A percentile compares a stretch with the other conserved stretches of the same genome.
These are phyloP conservation scores for Xylariaceae sp. DNA, from an alignment of 2,329 filamentous ascomycete genomes.

Conservation along the genomic window DNA sequence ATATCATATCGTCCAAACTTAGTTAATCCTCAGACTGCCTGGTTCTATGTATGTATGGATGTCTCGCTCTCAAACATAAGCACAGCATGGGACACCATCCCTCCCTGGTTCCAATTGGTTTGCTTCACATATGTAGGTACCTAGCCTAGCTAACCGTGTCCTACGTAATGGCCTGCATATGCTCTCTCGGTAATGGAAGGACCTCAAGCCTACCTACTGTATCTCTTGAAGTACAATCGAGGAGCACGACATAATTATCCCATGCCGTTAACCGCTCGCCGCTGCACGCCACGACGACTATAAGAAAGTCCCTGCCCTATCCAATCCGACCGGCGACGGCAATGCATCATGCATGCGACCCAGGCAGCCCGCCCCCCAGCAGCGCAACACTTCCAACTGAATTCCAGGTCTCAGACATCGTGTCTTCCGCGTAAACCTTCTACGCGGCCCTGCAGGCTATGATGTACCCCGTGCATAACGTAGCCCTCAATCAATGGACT, in stretches of 20 bases:
- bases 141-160: conserved; percentile 7
- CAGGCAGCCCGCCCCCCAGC: neutral
- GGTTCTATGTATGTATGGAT: too few species aligned
- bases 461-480: too few species aligned
- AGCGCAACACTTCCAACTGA: neutral
- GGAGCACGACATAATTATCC: neutral
- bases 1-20: neutral
- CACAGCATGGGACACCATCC: conserved; percentile 4
- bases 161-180: conserved; percentile 14
- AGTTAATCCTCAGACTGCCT: too few species aligned
- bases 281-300: neutral
- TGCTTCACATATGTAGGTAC: neutral
- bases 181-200: neutral
- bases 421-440: conserved; percentile 17
- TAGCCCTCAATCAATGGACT: too few species aligned
- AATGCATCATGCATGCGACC: conserved; percentile 13
- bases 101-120: neutral
- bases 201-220: too few species aligned
- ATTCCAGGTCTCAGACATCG: conserved; percentile 8
- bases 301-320: neutral
- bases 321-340: too few species aligned
- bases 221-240: neutral
- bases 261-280: neutral
- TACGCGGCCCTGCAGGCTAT: conserved; percentile 9
- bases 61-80: conserved; percentile 6